Base-by-base conservation (phyloP, 352 stramenopile genomes). In the Nothophytophthora sp. region DNA sequence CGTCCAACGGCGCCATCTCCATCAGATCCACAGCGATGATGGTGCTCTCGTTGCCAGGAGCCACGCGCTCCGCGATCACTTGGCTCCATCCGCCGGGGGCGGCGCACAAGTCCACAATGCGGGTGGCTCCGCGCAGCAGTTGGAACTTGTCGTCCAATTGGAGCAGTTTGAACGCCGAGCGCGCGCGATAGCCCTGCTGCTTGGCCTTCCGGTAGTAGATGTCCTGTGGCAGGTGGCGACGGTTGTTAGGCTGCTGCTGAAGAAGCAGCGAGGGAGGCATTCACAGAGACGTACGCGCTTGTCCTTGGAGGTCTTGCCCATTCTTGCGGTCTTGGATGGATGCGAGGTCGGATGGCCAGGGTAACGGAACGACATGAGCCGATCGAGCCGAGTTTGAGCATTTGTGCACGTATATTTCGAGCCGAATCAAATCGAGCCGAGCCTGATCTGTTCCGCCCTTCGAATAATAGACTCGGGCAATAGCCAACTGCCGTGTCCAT, bases 131-230 rank as follows among this genome's bases (percentile, higher is more conserved):
- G 18, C 81, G 47, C 30, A 99, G 95, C 0, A 99, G 67, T 37
- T 96, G 72, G 69, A 99, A 99, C 41, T 98, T 96, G 51, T 98
- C 96, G 69, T 99, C 97, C 11, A 99, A 74, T 61, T 99, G 97
- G 10, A 99, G 62, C 18, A 99, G 70, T 60, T 99, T 99, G 78
- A 98, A 99, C 5, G 97, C 97, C 28, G 92, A 99, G 32, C 97
- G 86, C 27, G 98, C 97, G 55, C 98, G 81, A 70, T 98, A 99
- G 22, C 97, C 97, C 32, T 95, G 79, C 52, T 97, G 83, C 66
- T 97, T 97, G 19, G 90, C 90, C 50, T 90, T 91, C 50, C 90
- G 83, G 56, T 97, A 97, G 72, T 97, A 97, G 19, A 97, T 97
- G 37, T 97, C 90, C 76, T 94, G 54, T 10, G 12, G 1, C 8